Evolutionary conservation across 495 filamentous ascomycete genomes (phyloP), one percentile per base, ranked within the genome.

Genomic region (Aeminium ludgeri): DNA sequence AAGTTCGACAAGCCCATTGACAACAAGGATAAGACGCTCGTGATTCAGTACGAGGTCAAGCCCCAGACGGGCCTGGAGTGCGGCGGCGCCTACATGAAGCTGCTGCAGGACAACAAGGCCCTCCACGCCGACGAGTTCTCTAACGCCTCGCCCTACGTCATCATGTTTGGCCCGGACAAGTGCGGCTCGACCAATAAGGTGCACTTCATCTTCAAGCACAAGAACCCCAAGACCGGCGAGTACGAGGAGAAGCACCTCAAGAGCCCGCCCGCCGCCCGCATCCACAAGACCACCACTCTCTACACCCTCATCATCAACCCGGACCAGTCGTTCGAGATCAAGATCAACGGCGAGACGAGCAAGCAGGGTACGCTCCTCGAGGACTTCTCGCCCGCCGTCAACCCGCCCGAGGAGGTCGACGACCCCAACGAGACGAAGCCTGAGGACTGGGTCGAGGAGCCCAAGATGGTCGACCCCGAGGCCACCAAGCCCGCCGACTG

Each of bases 91-190:
- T 99, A 99, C 66, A 68, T 99, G 71, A 99, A 99, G 78, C 84
- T 99, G 50, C 81, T 96, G 50, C 79, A 91, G 49, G 89, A 99
- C 59, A 96, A 85, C 70, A 92, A 86, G 70, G 78, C 82, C 62
- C 83, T 96, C 55, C 85, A 94, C 65, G 72, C 78, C 56, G 89
- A 96, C 41, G 91, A 99, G 67, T 99, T 99, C 71, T 89, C 86
- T 55, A 94, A 99, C 65, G 71, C 77, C 35, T 86, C 87, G 34
- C 91, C 91, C 29, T 99, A 99, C 60, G 82, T 99, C 49, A 91
- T 99, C 69, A 96, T 96, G 91, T 99, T 99, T 62, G 91, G 91
- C 50, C 91, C 91, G 55, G 91, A 99, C 69, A 99, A 95, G 78
- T 99, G 91, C 61, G 91, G 89, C 64, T 74, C 82, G 56, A 96